Percentiles rank a stretch among this genome's conserved stretches.
phyloP scores from a whole-genome alignment of 2,329 filamentous ascomycete genomes.

The Zasmidium cellare region DNA sequence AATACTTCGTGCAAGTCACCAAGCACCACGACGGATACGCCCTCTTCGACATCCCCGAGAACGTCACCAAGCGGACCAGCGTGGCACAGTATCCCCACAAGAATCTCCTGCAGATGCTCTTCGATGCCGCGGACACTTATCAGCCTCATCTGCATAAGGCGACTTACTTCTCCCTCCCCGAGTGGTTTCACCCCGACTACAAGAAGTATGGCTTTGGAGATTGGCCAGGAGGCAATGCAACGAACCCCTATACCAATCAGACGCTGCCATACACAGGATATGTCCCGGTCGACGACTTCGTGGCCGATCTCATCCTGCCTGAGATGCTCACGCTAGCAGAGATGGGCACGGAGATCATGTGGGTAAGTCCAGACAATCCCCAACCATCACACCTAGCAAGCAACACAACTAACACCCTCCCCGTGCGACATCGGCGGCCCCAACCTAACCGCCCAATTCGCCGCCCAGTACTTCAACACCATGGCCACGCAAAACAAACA shows the following conservation, averaged over 20 bases:
- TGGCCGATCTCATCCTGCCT: constrained; percentile 44
- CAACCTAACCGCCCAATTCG: constrained; percentile 45
- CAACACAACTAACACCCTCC: background rate
- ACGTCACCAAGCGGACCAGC: constrained; percentile 43
- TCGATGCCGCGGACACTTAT: constrained; percentile 44
- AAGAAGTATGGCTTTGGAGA: constrained; percentile 40
- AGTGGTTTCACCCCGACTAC: constrained; percentile 51
- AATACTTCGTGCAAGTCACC: constrained; percentile 47
- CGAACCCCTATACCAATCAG: constrained; percentile 46
- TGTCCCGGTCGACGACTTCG: constrained; percentile 43
- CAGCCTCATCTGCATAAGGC: constrained; percentile 47
- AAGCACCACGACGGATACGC: constrained; percentile 53
- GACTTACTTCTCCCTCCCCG: constrained; percentile 48
- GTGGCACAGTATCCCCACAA: constrained; percentile 42
- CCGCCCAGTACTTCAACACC: constrained; percentile 45
- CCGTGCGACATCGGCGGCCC: constrained; percentile 47
- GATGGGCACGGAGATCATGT: constrained; percentile 49
- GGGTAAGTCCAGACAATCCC: constrained; percentile 24
- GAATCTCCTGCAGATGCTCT: constrained; percentile 45
- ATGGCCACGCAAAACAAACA: constrained; percentile 44
- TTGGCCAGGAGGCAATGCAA: constrained; percentile 44
- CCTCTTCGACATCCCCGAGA: constrained; percentile 44
- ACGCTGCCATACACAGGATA: constrained; percentile 48
- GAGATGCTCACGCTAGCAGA: constrained; percentile 47
- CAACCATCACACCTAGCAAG: background rate